Base-by-base conservation (phyloP, 208 protist species). In the Porcisia deanei region DNA sequence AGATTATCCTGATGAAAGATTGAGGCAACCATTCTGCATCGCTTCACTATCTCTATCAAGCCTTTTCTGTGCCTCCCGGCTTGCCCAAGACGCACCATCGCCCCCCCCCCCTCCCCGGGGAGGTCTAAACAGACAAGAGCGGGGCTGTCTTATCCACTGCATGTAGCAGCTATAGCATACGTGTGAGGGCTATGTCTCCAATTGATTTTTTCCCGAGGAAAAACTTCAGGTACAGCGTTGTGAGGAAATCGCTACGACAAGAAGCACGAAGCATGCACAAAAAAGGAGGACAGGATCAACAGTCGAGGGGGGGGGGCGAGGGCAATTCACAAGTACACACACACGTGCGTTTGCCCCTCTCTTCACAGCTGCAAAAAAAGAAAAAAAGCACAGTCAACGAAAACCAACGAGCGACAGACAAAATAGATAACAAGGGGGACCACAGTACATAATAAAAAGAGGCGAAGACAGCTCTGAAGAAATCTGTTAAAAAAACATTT, bases 181-280 rank as follows among this genome's bases (percentile, higher is more conserved):
- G 1, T 45, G 30, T 25, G 37, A 20, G 37, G 7, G 60, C 30
- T 45, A 41, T 14, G 41, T 52, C 6, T 20, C 8, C 39, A 67
- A 6, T 30, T 49, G 22, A n/a, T 34, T 20, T 67, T 49, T 12
- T 12, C 47, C 20, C 20, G 47, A 57, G 22, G 25, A 57, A 22
- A 37, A 3, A 25, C n/a, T 7, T 71, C 20, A 57, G 4, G 30
- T 58, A 71, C 47, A 71, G 66, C 71, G 14, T 75, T 60, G 47
- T 60, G 68, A 45, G 53, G 60, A 39, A 37, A 58, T 25, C 68
- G 37, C 75, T 57, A 60, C 9, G 53, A 70, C 71, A 53, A 76
- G 63, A 18, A 69, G 54, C 47, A 37, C 4, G 9, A 60, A 22
- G 25, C 57, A 71, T 45, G n/a, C 43, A 71, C 66, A 58, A 54